These are phyloP conservation scores for Fusarium sterilihyphosum DNA, from an alignment of 2,329 filamentous ascomycete species.

Conservation along the genomic window DNA sequence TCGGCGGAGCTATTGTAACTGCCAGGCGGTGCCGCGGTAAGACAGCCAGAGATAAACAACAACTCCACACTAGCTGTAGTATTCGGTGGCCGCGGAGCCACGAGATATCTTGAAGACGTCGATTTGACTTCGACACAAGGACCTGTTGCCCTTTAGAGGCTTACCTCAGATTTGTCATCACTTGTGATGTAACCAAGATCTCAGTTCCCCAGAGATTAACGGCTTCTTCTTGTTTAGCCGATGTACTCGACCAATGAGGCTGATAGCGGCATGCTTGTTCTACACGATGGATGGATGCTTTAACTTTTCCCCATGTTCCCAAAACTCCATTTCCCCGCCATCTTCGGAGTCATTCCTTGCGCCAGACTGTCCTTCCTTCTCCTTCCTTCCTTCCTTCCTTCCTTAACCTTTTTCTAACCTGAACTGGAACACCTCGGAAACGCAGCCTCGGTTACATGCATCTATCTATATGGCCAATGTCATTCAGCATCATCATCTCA, in stretches of 20 bases:
- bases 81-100: slow-evolving; percentile 3
- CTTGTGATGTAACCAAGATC: background rate
- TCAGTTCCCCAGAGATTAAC: background rate
- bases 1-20: background rate
- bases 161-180: slow-evolving; percentile 11
- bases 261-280: slow-evolving; percentile 35
- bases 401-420: slow-evolving; percentile 2
- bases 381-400: background rate
- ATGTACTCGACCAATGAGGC: slow-evolving; percentile 13
- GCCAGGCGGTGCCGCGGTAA: background rate
- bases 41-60: background rate
- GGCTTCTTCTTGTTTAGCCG: slow-evolving; percentile 1
- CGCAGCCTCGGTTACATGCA: slow-evolving; percentile 15
- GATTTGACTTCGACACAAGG: background rate
- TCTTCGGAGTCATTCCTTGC: slow-evolving; percentile 24
- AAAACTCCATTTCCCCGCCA: slow-evolving; percentile 38
- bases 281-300: slow-evolving; percentile 31
- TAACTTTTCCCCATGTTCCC: slow-evolving; percentile 40
- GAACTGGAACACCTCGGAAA: slow-evolving; percentile 8
- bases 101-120: background rate
- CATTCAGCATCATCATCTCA: background rate
- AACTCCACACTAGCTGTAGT: background rate
- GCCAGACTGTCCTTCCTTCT: slow-evolving; percentile 34
- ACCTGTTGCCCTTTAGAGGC: background rate
- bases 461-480: slow-evolving; percentile 13